Percentiles rank a stretch among this genome's conserved stretches.
Conservation (phyloP, 202 grass and related monocot genomes). For the Tripidium arundinaceum region DNA sequence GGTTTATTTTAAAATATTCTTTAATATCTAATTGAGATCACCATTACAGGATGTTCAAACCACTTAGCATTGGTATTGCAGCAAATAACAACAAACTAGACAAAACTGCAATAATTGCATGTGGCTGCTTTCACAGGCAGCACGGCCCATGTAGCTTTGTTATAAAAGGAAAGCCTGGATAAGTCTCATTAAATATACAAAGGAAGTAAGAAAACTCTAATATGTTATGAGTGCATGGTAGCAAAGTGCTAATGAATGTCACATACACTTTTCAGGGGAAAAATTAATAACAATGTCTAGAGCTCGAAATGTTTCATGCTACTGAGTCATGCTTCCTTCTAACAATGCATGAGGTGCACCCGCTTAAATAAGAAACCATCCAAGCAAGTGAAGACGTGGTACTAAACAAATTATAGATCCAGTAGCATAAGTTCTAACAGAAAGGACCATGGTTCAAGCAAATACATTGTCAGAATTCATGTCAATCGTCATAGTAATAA, state of each 20-base stretch:
- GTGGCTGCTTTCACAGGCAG: background rate
- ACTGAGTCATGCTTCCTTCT: background rate
- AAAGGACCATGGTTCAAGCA: background rate
- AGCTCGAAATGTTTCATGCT: background rate
- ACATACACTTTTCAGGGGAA: background rate
- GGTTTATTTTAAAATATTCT: background rate
- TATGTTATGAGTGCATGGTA: background rate
- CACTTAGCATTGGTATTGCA: background rate
- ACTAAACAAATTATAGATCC: background rate
- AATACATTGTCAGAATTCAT: background rate
- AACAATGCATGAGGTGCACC: conserved; percentile 9
- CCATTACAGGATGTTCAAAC: background rate
- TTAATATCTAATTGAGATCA: background rate
- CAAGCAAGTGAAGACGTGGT: conserved; percentile 12
- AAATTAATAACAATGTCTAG: background rate
- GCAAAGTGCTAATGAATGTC: background rate
- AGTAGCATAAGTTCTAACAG: background rate
- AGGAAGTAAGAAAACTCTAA: background rate
- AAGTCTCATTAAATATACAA: background rate
- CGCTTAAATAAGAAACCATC: background rate
- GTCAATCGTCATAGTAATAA: background rate
- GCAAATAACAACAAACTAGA: conserved; percentile 7
- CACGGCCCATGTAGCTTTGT: background rate
- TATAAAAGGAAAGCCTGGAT: background rate
- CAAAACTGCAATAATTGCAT: conserved; percentile 20